phyloP scores from a whole-genome alignment of 2,329 filamentous ascomycete species.

The Fusarium globosum region DNA sequence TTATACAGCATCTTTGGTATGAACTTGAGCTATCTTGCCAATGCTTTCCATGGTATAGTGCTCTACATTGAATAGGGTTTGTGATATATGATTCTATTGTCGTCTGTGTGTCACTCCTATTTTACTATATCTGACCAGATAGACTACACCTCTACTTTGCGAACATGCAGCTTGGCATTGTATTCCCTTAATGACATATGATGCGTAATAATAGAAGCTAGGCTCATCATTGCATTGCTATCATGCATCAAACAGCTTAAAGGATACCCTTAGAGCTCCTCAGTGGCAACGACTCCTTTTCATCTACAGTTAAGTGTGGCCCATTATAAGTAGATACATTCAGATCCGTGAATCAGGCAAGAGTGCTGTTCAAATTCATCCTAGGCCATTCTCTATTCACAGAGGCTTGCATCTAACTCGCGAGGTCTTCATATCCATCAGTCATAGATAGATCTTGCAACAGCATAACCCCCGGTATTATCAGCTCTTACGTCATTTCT shows the following conservation, averaged over 20 bases:
- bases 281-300: neutral
- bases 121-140: neutral
- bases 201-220: neutral
- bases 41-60: neutral
- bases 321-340: neutral
- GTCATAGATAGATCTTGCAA: neutral
- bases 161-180: neutral
- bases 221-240: neutral
- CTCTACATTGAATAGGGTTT: neutral
- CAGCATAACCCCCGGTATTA: rapidly evolving
- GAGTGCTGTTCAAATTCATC: neutral
- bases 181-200: neutral
- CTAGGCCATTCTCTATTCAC: rapidly evolving
- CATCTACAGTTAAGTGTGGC: rapidly evolving
- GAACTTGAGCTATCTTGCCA: neutral
- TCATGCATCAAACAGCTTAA: neutral
- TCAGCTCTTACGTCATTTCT: neutral
- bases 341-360: neutral
- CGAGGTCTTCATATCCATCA: neutral
- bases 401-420: neutral
- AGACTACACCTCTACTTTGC: too few species aligned
- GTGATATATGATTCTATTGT: neutral
- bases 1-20: neutral
- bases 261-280: neutral
- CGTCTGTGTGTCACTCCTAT: neutral